Percentiles rank a stretch among this genome's conserved stretches.
Conservation (phyloP, 805 yeast genomes). For the Metschnikowia kunwiensis region DNA sequence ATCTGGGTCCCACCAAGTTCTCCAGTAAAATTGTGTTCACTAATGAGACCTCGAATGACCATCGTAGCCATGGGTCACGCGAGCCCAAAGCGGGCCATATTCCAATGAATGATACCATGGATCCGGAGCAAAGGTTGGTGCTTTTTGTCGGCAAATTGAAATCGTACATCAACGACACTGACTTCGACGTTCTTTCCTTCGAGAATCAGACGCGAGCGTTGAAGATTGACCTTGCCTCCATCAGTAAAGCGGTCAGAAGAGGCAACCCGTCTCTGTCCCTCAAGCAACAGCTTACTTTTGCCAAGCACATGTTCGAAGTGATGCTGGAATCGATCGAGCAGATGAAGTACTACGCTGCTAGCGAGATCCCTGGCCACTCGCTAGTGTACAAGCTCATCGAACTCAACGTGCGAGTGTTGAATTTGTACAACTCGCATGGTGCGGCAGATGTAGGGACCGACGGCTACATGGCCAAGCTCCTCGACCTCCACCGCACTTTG, state of each 20-base stretch:
- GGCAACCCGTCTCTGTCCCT: background rate
- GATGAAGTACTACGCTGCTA: background rate
- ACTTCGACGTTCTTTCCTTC: background rate
- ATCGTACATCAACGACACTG: background rate
- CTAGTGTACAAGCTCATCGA: constrained; percentile 5
- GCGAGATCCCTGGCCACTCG: background rate
- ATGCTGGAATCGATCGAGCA: background rate
- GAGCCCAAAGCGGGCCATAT: no score
- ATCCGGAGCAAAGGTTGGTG: background rate
- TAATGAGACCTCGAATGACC: no score
- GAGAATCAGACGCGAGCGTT: background rate
- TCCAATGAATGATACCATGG: background rate
- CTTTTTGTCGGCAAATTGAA: background rate
- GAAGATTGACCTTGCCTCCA: background rate
- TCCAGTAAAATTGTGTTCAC: no score
- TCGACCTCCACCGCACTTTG: background rate
- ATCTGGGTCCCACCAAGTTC: no score
- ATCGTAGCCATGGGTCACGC: no score
- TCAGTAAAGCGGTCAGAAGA: background rate
- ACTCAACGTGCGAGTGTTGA: constrained; percentile 2
- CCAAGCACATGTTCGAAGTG: background rate
- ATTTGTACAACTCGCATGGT: background rate
- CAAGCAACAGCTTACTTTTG: background rate
- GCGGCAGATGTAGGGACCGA: background rate
- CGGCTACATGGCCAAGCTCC: background rate